Evolutionary conservation across 495 filamentous ascomycete genomes (phyloP), one percentile per base, ranked within the genome.

Genomic region (Talaromyces stipitatus): DNA sequence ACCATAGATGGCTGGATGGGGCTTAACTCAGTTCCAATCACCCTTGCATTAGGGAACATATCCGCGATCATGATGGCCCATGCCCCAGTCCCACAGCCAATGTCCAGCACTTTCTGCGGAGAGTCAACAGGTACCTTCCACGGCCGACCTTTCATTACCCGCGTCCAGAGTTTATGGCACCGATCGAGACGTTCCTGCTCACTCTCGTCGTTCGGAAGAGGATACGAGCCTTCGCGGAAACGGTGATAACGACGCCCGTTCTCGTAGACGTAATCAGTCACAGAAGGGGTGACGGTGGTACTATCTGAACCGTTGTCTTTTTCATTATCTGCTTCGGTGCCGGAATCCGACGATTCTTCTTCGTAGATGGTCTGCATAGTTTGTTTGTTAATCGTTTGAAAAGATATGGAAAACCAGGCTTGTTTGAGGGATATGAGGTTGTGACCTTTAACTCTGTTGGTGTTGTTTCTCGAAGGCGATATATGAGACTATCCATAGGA

Each of bases 121-220:
- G 62, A 65, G 9, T 16, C 23, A 60, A 87, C 65, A 1, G 81
- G 81, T 18, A 82, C 77, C 10, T 79, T 71, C 61, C 75, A 77
- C 4, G 85, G 73, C 16, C 73, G 72, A 11, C 78, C 82, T 56
- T 80, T 77, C 0, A 76, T 66, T 9, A 80, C 62, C 22, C 79
- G 65, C 23, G 64, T 68, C 62, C 76, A 80, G 61, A 86, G 75
- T 53, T 82, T 78, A 67, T 91, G 87, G 57, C 81, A 74, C 48
- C 90, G 70, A 45, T 85, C 81, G 56, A 90, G 81, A 29, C 89
- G 81, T 58, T 89, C 86, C 60, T 78, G 75, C 61, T 87, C 84
- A 51, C 70, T 61, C 18, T 75, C 63, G 60, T 87, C 83, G 61
- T 86, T 87, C 27, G 84, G 84, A 43, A 79, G 78, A 29, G 72